Evolutionary conservation across 371 early-diverging fungal species (phyloP), one percentile per base, ranked within the genome.

Genomic region (Mortierella polycephala): DNA sequence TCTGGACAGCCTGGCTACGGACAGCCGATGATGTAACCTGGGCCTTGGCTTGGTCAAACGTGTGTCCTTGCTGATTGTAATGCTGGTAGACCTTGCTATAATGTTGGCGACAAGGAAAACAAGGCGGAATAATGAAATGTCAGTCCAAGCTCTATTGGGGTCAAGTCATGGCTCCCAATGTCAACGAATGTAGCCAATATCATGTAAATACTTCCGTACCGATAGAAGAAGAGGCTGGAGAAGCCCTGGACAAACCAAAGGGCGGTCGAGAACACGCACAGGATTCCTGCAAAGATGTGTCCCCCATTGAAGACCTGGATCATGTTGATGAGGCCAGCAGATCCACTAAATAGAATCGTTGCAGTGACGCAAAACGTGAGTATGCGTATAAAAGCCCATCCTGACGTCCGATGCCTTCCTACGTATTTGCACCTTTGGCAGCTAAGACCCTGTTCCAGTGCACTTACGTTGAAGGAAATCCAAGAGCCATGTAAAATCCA

Each of bases 401-500:
- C 2, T 12, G 30, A 30, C 4, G 9, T 16, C 51, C 40, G n/a
- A 57, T 46, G 60, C 18, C 30, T 49, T 8, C 4, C 13, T n/a
- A n/a, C 37, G 39, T 40, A 39, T 37, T 14, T 37, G 12, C 14
- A 45, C 14, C 7, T 44, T 61, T 8, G 40, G 44, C 50, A 52
- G 1, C 47, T 47, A 39, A 9, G 53, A 44, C 57, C 40, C 40
- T 53, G 50, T 23, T 21, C 10, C 46, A 30, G 41, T n/a, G 53
- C 50, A 81, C 88, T 82, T 87, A 87, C 86, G 90, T 88, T 54
- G 83, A 83, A 3, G 94, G 93, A 67, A 96, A 91, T 52, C 96
- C 96, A 52, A 94, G 85, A 3, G 91, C 88, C 95, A 94, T 95
- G 85, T 96, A 95, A 57, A 88, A 86, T 6, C 90, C 85, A 68